Conservation (phyloP, 352 stramenopile genomes). For the Globisporangium acanthophoron region DNA sequence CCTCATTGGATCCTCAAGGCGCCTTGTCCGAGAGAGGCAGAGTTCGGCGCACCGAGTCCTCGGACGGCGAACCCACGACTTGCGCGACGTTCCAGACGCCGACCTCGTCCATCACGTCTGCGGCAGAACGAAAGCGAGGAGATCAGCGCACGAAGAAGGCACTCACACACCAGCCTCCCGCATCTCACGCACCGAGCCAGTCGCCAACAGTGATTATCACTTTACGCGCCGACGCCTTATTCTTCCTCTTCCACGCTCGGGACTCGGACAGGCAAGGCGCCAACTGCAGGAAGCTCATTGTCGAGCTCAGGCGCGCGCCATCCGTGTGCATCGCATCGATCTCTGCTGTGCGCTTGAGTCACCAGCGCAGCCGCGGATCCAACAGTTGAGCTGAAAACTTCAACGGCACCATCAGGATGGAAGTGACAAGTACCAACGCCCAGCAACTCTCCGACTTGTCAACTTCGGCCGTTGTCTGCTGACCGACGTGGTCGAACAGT, state of each 20-base stretch:
- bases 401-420: background rate
- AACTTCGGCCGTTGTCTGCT: too few species aligned
- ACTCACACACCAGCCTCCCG: background rate
- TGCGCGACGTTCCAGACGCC: conserved; percentile 9
- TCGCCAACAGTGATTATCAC: conserved; percentile 7
- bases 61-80: background rate
- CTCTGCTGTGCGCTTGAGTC: too few species aligned
- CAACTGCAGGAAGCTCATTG: background rate
- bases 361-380: background rate
- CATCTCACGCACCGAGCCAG: conserved; percentile 2
- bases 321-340: background rate
- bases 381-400: background rate
- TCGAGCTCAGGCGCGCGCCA: background rate
- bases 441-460: too few species aligned
- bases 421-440: background rate
- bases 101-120: conserved; percentile 10
- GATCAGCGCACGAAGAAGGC: background rate
- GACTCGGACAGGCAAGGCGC: background rate
- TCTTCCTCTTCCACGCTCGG: background rate
- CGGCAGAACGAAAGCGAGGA: background rate
- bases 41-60: background rate
- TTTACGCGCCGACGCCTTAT: background rate
- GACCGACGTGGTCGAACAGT: too few species aligned
- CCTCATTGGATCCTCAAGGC: background rate
- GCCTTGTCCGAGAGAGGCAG: background rate